Percentiles rank a stretch among this genome's conserved stretches.
Evolutionary conservation across 2,329 filamentous ascomycete genomes (phyloP).

Genomic region (Annulohypoxylon truncatum): DNA sequence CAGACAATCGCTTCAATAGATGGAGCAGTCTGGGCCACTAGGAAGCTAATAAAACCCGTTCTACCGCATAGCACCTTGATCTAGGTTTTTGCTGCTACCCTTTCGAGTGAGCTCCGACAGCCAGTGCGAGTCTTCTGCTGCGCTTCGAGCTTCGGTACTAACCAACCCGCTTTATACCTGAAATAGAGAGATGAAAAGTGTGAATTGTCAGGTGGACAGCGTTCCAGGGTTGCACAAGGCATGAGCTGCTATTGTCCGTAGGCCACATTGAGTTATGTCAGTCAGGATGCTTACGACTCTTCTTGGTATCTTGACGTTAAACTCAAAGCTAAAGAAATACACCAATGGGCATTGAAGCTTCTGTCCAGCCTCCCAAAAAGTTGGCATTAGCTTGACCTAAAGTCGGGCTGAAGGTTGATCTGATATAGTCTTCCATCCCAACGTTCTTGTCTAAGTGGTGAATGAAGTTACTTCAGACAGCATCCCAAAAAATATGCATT

Average conservation of each 20-base stretch:
- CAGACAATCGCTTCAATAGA: constrained; percentile 32
- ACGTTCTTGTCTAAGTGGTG: neutral
- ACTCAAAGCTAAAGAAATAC: constrained; percentile 3
- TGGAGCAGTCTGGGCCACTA: constrained; percentile 35
- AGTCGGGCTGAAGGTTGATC: constrained; percentile 9
- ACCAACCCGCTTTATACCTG: constrained; percentile 20
- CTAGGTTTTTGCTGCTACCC: constrained; percentile 23
- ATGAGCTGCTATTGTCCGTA: neutral
- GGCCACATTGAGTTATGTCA: constrained; percentile 18
- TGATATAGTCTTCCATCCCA: neutral
- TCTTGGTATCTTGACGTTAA: constrained; percentile 6
- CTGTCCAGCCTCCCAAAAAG: constrained; percentile 9
- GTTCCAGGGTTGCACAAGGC: constrained; percentile 5
- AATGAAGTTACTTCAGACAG: neutral
- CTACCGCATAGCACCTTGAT: constrained; percentile 42
- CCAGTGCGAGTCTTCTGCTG: constrained; percentile 6
- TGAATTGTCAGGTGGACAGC: constrained; percentile 24
- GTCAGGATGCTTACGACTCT: constrained; percentile 15
- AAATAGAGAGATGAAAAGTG: constrained; percentile 10
- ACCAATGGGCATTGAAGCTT: constrained; percentile 9
- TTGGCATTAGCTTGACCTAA: constrained; percentile 12
- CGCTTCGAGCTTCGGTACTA: constrained; percentile 33
- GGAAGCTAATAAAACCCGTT: constrained; percentile 36
- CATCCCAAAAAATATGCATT: neutral
- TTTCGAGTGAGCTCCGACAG: constrained; percentile 31